Conservation (phyloP, 176 grass and related monocot species). For the Cocos nucifera region DNA sequence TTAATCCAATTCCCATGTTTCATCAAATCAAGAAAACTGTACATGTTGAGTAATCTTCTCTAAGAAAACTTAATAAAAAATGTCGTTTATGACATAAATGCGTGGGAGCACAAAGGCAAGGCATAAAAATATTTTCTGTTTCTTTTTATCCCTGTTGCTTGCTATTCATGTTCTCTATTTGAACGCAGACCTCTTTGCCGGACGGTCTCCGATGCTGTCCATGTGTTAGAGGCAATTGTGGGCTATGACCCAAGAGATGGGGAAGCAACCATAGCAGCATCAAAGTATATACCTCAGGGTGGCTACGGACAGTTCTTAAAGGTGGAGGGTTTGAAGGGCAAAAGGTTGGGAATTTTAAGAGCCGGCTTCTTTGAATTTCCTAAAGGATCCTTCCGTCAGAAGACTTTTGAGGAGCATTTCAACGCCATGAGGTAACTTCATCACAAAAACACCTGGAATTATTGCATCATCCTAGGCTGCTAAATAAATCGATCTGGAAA, state of each 20-base stretch:
- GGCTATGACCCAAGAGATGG: constrained; percentile 36
- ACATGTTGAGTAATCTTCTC: too few species aligned
- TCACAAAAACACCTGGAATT: neutral
- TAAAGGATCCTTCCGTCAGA: constrained; percentile 2
- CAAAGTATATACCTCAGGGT: constrained; percentile 37
- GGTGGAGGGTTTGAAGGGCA: constrained; percentile 34
- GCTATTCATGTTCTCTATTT: neutral
- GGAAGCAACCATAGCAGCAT: constrained; percentile 22
- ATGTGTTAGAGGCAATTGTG: constrained; percentile 43
- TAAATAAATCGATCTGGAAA: too few species aligned
- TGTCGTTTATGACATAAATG: too few species aligned
- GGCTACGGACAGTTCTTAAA: constrained; percentile 59
- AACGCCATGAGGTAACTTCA: constrained; percentile 27
- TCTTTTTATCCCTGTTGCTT: too few species aligned
- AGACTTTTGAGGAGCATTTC: constrained; percentile 36
- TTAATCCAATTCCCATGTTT: too few species aligned
- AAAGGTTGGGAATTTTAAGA: constrained; percentile 33
- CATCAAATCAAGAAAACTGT: too few species aligned
- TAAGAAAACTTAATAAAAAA: too few species aligned
- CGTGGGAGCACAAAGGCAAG: too few species aligned
- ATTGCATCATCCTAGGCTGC: neutral
- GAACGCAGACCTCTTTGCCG: constrained; percentile 46
- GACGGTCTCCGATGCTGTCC: constrained; percentile 43
- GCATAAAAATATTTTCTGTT: too few species aligned
- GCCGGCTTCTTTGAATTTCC: constrained; percentile 28